Evolutionary conservation across 352 stramenopile species (phyloP).

Genomic region (Pythium sp.): DNA sequence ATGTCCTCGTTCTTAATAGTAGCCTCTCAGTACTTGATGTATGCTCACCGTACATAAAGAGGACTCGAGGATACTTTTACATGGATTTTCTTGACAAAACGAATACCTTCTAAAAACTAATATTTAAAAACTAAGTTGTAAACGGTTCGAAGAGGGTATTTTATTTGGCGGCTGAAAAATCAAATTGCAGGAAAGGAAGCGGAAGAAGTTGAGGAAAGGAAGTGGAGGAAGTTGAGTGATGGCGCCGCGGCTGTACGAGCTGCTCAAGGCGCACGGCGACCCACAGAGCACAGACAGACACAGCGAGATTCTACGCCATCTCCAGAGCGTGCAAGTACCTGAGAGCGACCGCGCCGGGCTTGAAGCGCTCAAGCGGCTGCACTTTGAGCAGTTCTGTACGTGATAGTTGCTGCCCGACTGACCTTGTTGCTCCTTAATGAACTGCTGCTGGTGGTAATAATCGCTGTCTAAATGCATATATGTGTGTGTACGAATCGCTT

Average conservation of each 20-base stretch:
- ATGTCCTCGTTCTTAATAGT: no score
- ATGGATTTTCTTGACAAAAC: no score
- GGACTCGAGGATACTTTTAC: no score
- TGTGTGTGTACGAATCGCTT: not conserved
- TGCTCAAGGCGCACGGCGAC: conserved; percentile 30
- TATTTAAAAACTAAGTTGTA: no score
- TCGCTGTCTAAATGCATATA: not conserved
- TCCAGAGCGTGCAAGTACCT: conserved; percentile 22
- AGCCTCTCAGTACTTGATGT: no score
- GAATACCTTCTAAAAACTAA: no score
- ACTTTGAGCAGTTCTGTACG: conserved; percentile 47
- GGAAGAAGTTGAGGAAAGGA: not conserved
- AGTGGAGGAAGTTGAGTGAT: conserved; percentile 1
- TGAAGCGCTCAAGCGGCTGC: conserved; percentile 36
- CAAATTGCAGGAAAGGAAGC: no score
- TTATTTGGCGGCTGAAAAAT: no score
- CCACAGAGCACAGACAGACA: conserved; percentile 25
- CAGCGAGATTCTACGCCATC: conserved; percentile 34
- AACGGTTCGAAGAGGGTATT: no score
- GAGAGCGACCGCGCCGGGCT: conserved; percentile 26
- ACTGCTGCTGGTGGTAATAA: not conserved
- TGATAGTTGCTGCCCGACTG: not conserved
- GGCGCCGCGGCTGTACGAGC: conserved; percentile 24
- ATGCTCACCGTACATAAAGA: no score
- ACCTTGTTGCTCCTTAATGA: not conserved